Percentiles rank a stretch among this genome's conserved stretches.
Evolutionary conservation across 495 filamentous ascomycete species (phyloP).

Genomic region (Daldinia vernicosa): DNA sequence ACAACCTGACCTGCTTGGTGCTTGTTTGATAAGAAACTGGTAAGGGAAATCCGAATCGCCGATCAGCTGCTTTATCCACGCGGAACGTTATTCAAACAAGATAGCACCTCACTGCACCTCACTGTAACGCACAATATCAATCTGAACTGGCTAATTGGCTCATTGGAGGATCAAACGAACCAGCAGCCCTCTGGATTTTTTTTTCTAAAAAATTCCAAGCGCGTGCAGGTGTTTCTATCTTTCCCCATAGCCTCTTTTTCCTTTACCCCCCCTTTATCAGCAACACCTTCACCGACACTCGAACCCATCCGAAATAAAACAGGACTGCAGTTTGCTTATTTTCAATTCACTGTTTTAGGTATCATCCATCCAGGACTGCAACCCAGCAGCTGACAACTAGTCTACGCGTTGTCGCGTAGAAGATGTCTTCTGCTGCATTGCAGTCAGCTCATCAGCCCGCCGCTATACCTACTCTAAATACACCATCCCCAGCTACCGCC

Average conservation of each 20-base stretch:
- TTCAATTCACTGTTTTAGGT: conserved; percentile 19
- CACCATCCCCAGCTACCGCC: conserved; percentile 56
- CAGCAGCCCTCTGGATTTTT: conserved; percentile 39
- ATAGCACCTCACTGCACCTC: conserved; percentile 36
- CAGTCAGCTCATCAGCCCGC: conserved; percentile 63
- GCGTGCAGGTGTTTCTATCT: conserved; percentile 24
- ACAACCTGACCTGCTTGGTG: conserved; percentile 20
- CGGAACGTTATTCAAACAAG: conserved; percentile 36
- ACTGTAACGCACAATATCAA: conserved; percentile 41
- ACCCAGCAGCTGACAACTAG: conserved; percentile 6
- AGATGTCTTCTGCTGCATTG: conserved; percentile 66
- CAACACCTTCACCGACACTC: conserved; percentile 23
- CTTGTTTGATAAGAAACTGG: conserved; percentile 33
- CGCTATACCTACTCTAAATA: conserved; percentile 55
- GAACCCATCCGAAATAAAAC: conserved; percentile 12
- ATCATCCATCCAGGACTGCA: conserved; percentile 7
- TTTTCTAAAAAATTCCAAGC: conserved; percentile 18
- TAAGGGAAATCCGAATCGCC: conserved; percentile 33
- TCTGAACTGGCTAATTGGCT: conserved; percentile 41
- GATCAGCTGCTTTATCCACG: conserved; percentile 43
- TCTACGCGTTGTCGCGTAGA: conserved; percentile 46
- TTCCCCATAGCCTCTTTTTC: conserved; percentile 12
- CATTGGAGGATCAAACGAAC: conserved; percentile 47
- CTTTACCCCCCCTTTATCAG: conserved; percentile 10
- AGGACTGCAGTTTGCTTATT: not conserved